Percentiles rank a stretch among this genome's conserved stretches.
Evolutionary conservation across 2,329 filamentous ascomycete species (phyloP).

Genomic region (Salinomyces thailandicus): DNA sequence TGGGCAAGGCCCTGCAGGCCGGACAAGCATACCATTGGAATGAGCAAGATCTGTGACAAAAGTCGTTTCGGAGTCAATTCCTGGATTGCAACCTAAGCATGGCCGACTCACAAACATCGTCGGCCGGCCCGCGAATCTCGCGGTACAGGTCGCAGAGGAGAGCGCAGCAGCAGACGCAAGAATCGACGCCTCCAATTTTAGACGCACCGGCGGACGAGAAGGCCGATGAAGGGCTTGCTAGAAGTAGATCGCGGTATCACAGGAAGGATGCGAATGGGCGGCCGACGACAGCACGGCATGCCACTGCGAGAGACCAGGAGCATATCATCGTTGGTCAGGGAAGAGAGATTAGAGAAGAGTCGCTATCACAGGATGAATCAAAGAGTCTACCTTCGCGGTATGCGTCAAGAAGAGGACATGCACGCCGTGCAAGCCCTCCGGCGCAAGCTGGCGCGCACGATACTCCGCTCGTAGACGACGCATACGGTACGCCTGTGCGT

Average conservation of each 20-base stretch:
- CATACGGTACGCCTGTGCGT: background rate
- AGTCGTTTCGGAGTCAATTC: too few species aligned
- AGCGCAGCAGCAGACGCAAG: conserved; percentile 19
- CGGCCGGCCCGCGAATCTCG: conserved; percentile 39
- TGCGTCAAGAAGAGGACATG: conserved; percentile 3
- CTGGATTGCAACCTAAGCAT: conserved; percentile 5
- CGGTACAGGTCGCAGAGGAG: conserved; percentile 49
- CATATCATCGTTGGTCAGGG: too few species aligned
- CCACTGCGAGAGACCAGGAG: conserved; percentile 5
- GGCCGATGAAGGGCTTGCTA: conserved; percentile 13
- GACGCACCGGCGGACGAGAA: conserved; percentile 5
- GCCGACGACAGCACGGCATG: conserved; percentile 2
- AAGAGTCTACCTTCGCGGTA: background rate
- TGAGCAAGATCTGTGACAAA: too few species aligned
- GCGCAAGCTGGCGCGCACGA: conserved; percentile 3
- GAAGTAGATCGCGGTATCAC: conserved; percentile 24
- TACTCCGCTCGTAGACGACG: background rate
- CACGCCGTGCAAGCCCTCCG: conserved; percentile 1
- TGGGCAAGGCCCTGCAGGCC: background rate
- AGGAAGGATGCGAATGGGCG: conserved; percentile 12
- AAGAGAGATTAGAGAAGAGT: too few species aligned
- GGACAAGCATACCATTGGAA: too few species aligned
- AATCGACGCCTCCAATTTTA: conserved; percentile 4
- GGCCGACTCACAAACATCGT: conserved; percentile 7
- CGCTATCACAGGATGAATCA: too few species aligned